A percentile compares a stretch with the other conserved stretches of the same genome.
These are phyloP conservation scores for Sporobolomyces pararoseus DNA, from an alignment of 768 basidiomycete species.

Conservation along the genomic window DNA sequence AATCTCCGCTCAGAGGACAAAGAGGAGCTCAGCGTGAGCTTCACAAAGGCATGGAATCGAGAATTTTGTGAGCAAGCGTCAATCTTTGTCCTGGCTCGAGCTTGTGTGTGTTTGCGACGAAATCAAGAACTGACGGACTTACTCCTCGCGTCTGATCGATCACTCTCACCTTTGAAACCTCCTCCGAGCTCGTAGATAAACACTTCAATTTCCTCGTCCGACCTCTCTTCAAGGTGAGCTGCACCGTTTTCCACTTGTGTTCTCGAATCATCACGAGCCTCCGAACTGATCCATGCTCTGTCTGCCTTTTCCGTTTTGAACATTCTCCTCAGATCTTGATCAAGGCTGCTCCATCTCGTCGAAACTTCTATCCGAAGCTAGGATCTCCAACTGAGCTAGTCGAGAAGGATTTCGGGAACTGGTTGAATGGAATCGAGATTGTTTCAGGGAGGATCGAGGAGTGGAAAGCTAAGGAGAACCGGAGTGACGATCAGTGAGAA, in stretches of 20 bases:
- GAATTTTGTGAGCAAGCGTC: conserved; percentile 10
- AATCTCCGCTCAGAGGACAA: background rate
- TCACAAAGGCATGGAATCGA: conserved; percentile 5
- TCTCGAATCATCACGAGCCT: background rate
- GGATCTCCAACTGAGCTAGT: background rate
- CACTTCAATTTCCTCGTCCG: conserved; percentile 30
- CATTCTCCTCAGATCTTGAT: conserved; percentile 13
- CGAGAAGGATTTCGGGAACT: background rate
- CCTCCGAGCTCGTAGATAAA: background rate
- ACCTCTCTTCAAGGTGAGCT: conserved; percentile 28
- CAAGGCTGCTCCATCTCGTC: conserved; percentile 17
- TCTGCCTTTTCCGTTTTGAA: background rate
- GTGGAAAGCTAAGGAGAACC: background rate
- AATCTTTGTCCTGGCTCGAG: background rate
- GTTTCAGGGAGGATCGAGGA: background rate
- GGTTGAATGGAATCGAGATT: background rate
- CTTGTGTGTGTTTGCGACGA: no score
- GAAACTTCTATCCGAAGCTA: background rate
- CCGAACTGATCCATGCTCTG: no score
- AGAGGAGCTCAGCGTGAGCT: conserved; percentile 15
- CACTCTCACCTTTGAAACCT: no score
- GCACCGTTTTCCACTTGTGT: no score
- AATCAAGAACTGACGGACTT: no score
- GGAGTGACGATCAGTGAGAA: no score
- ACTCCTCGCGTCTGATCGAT: no score